Evolutionary conservation across 108 stramenopile genomes (phyloP).

Genomic region (Nannochloropsis salina): DNA sequence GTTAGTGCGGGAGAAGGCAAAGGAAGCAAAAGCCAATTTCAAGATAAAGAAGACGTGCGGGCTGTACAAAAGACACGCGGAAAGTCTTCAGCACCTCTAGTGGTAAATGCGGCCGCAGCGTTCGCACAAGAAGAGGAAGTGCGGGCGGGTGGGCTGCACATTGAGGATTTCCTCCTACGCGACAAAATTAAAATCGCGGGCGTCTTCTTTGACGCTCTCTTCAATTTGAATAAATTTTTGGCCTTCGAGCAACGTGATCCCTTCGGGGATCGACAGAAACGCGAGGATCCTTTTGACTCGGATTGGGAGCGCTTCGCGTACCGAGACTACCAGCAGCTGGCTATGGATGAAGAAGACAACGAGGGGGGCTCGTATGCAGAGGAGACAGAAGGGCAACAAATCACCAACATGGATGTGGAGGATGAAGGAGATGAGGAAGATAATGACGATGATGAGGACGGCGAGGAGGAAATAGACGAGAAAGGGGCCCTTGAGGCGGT

Average conservation of each 20-base stretch:
- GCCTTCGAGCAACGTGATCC: constrained; percentile 94
- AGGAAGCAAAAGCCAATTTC: too few species aligned
- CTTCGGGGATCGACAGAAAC: constrained; percentile 63
- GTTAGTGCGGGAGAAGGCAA: neutral
- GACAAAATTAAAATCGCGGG: constrained; percentile 80
- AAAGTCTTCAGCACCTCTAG: neutral
- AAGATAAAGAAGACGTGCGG: neutral
- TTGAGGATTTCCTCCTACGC: constrained; percentile 78
- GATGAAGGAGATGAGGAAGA: neutral
- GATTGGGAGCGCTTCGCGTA: constrained; percentile 97
- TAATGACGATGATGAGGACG: neutral
- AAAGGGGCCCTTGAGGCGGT: neutral
- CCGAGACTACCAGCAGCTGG: constrained; percentile 84
- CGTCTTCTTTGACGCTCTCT: constrained; percentile 90
- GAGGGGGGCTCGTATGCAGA: constrained; percentile 52
- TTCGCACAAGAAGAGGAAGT: constrained; percentile 7
- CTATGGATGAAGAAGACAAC: constrained; percentile 84
- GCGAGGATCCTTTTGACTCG: constrained; percentile 88
- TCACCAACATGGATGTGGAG: neutral
- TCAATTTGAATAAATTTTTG: constrained; percentile 96
- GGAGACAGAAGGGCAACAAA: neutral
- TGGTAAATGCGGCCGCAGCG: neutral
- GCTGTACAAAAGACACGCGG: neutral
- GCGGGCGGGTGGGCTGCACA: constrained; percentile 49
- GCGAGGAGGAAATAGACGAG: neutral